Evolutionary conservation across 2,329 filamentous ascomycete species (phyloP), one percentile per base, ranked within the genome.

Genomic region (Fusarium sp.): DNA sequence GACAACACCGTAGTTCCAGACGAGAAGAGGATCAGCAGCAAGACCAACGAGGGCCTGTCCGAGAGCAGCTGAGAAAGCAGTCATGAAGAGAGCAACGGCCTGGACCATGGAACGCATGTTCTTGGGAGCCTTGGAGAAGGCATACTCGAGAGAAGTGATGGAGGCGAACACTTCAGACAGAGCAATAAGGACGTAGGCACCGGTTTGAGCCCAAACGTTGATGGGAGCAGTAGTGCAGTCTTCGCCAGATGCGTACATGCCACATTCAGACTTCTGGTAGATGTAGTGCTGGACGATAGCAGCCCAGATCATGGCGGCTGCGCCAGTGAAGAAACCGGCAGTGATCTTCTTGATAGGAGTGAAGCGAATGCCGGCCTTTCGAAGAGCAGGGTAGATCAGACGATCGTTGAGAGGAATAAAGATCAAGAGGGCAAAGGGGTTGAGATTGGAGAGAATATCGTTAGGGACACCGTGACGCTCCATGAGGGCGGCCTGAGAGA

Each of bases 41-140:
- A 84, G 78, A 27, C 76, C 74, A 20, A 77, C 77, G 27, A 83
- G 78, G 12, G 82, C 91, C 80, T 93, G 90, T 1, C 89, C 89
- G 25, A 94, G 82, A 41, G 91, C 91, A 43, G 89, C 84, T 9
- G 89, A 88, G 75, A 94, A 87, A 49, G 91, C 90, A 40, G 86
- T 88, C 82, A 88, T 91, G 81, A 93, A 91, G 54, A 92, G 86
- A 51, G 87, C 87, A 57, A 93, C 84, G 12, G 88, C 87, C 72
- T 86, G 85, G n/a, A 94, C 89, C 58, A 93, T 85, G 27, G 89
- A 91, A 8, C 91, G 86, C 91, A 94, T 94, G 81, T 92, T 93
- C 76, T 85, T 86, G 11, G 92, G 92, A 0, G 91, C 91, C 79
- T 93, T 93, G 75, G 90, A 91, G 80, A 89, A 93, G 24, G 92